phyloP scores from a whole-genome alignment of 1,139 yeast genomes.

The Lodderomyces metapsilosis region DNA sequence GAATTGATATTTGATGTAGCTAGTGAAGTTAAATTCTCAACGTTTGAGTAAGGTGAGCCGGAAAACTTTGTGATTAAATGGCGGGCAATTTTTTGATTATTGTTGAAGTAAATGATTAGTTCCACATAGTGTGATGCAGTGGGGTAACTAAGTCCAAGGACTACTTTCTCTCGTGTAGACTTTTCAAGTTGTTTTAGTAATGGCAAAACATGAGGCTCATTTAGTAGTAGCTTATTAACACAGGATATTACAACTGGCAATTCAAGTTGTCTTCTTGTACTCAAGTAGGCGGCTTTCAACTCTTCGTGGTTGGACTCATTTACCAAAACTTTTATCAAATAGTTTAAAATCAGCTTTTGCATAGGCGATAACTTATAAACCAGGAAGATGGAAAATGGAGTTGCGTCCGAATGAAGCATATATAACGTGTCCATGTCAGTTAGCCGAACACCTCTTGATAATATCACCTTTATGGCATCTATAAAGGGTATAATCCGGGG shows the following conservation, averaged over 20 bases:
- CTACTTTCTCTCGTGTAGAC: not conserved
- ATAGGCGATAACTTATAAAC: conserved; percentile 6
- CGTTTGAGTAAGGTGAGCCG: not conserved
- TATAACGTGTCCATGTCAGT: conserved; percentile 8
- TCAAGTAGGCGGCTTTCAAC: conserved; percentile 6
- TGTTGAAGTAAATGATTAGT: conserved; percentile 1
- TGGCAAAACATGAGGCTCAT: not conserved
- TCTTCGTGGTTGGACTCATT: conserved; percentile 3
- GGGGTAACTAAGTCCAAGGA: not conserved
- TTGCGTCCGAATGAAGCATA: conserved; percentile 4
- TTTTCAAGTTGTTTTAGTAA: not conserved
- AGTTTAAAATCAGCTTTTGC: conserved; percentile 6
- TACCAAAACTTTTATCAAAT: conserved; percentile 2
- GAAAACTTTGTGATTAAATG: conserved; percentile 5
- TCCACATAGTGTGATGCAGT: conserved; percentile 4
- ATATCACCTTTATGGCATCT: conserved; percentile 1
- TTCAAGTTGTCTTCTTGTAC: not conserved
- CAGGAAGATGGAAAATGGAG: conserved; percentile 7
- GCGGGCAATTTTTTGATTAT: conserved; percentile 2
- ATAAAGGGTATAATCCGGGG: conserved; percentile 5
- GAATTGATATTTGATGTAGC: conserved; percentile 1
- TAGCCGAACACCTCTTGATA: conserved; percentile 2
- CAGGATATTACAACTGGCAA: not conserved
- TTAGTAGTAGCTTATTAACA: conserved; percentile 3
- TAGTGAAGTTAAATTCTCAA: conserved; percentile 2